Evolutionary conservation across 441 rosid genomes (phyloP).

Genomic region (Gossypium davidsonii): DNA sequence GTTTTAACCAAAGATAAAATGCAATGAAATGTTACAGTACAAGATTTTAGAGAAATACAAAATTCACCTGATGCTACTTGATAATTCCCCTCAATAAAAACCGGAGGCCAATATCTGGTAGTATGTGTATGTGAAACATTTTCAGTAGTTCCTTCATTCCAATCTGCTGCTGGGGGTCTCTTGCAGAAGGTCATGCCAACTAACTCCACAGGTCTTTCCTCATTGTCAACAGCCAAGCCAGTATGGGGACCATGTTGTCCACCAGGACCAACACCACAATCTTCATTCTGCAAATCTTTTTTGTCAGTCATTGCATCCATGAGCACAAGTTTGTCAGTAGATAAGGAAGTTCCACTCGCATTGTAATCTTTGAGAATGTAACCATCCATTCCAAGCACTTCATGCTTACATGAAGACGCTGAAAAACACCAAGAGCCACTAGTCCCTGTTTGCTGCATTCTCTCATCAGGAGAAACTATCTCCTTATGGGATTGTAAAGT

Average conservation of each 20-base stretch:
- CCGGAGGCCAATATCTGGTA: slow-evolving; percentile 22
- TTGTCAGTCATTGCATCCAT: slow-evolving; percentile 16
- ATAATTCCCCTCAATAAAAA: slow-evolving; percentile 22
- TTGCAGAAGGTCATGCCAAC: slow-evolving; percentile 45
- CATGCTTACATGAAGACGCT: slow-evolving; percentile 21
- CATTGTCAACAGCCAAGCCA: slow-evolving; percentile 16
- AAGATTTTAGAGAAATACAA: slow-evolving; percentile 12
- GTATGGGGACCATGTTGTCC: slow-evolving; percentile 22
- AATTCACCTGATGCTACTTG: slow-evolving; percentile 45
- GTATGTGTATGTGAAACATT: slow-evolving; percentile 28
- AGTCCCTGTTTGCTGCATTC: slow-evolving; percentile 21
- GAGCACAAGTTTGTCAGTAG: slow-evolving; percentile 22
- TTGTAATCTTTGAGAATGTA: slow-evolving; percentile 4
- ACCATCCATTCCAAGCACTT: slow-evolving; percentile 11
- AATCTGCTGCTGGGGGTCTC: slow-evolving; percentile 44
- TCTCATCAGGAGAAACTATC: slow-evolving; percentile 24
- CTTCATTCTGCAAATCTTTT: slow-evolving; percentile 20
- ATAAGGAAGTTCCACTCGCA: slow-evolving; percentile 13
- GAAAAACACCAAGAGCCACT: slow-evolving; percentile 22
- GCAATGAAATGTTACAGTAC: neutral
- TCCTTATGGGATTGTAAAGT: slow-evolving; percentile 20
- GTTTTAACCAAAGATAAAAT: slow-evolving; percentile 5
- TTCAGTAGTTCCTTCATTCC: slow-evolving; percentile 32
- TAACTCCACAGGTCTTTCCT: slow-evolving; percentile 27
- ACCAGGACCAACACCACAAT: slow-evolving; percentile 19